Evolutionary conservation across 176 grass and related monocot species (phyloP).

Genomic region (Lolium multiflorum): DNA sequence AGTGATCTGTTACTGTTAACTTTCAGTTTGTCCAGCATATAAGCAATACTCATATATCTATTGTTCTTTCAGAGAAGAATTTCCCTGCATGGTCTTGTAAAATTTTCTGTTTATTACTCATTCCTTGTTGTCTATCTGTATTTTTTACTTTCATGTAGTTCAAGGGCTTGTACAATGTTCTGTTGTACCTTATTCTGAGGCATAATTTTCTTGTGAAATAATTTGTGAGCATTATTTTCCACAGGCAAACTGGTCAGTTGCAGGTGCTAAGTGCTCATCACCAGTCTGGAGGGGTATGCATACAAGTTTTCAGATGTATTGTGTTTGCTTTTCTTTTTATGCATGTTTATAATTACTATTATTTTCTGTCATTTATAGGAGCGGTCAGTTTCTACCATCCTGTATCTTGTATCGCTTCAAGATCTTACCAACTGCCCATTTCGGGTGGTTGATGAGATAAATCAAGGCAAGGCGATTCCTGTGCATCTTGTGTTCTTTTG

Average conservation of each 20-base stretch:
- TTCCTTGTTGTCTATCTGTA: background rate
- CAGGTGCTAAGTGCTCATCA: conserved; percentile 95
- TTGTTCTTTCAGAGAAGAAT: background rate
- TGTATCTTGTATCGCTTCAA: conserved; percentile 97
- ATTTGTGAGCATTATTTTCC: conserved; percentile 26
- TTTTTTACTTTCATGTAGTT: background rate
- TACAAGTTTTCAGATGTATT: conserved; percentile 6
- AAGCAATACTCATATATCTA: background rate
- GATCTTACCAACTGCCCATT: conserved; percentile 96
- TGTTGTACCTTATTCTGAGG: conserved; percentile 14
- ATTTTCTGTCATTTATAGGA: conserved; percentile 62
- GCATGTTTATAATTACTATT: background rate
- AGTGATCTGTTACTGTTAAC: background rate
- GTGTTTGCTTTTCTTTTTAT: background rate
- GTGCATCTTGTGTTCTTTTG: background rate
- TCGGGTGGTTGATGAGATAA: conserved; percentile 97
- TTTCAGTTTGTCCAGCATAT: background rate
- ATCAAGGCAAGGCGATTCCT: conserved; percentile 65
- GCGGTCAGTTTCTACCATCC: conserved; percentile 93
- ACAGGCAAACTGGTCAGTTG: conserved; percentile 90
- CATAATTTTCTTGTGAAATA: conserved; percentile 22
- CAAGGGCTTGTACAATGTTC: background rate
- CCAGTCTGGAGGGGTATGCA: conserved; percentile 96
- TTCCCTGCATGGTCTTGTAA: background rate
- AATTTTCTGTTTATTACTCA: conserved; percentile 12